Evolutionary conservation across 2,329 filamentous ascomycete species (phyloP).

Genomic region (Passalora sequoiae): DNA sequence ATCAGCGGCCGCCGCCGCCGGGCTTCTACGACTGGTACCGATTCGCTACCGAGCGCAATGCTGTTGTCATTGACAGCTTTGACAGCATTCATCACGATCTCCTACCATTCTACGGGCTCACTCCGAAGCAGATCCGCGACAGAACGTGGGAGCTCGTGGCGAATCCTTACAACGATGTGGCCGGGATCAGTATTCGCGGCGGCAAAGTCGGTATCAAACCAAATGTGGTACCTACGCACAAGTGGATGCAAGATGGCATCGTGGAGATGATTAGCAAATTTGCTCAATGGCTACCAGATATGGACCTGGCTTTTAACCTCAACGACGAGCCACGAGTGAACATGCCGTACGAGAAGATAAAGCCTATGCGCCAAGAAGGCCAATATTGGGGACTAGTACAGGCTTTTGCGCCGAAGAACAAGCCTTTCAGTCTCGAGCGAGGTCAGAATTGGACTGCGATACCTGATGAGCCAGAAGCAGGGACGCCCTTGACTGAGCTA

Average conservation of each 20-base stretch:
- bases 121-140: constrained; percentile 48
- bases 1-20: constrained; percentile 53
- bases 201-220: constrained; percentile 48
- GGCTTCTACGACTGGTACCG: constrained; percentile 57
- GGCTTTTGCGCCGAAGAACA: constrained; percentile 3
- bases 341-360: constrained; percentile 46
- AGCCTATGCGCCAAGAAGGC: constrained; percentile 31
- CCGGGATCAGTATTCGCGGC: constrained; percentile 52
- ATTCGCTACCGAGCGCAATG: constrained; percentile 49
- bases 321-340: constrained; percentile 56
- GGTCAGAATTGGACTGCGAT: constrained; percentile 37
- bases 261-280: constrained; percentile 52
- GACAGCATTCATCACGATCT: constrained; percentile 56
- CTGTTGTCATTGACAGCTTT: constrained; percentile 55
- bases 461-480: constrained; percentile 27
- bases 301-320: constrained; percentile 60
- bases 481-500: constrained; percentile 28
- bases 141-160: constrained; percentile 51
- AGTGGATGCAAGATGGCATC: constrained; percentile 55
- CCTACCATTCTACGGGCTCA: constrained; percentile 51
- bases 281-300: constrained; percentile 53
- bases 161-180: constrained; percentile 52
- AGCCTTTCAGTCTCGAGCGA: constrained; percentile 38
- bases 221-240: constrained; percentile 51
- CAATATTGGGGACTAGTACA: constrained; percentile 16